Conservation (phyloP, 495 filamentous ascomycete species). For the Filosporella fistucella region DNA sequence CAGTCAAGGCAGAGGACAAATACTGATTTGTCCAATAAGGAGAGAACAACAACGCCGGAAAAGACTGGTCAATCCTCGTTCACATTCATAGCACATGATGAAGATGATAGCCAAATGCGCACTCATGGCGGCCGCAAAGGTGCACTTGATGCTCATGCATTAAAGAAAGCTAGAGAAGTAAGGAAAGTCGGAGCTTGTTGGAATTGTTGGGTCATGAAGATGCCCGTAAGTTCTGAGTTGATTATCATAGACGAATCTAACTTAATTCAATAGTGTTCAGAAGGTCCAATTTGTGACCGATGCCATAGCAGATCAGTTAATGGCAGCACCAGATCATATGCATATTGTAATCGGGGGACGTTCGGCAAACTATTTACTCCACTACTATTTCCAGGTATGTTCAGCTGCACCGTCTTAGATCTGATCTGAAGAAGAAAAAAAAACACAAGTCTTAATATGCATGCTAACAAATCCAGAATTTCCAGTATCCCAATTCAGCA, state of each 20-base stretch:
- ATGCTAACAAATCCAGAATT: background rate
- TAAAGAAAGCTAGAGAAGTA: conserved; percentile 14
- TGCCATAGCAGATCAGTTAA: conserved; percentile 3
- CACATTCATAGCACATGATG: conserved; percentile 9
- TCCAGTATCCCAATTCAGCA: conserved; percentile 2
- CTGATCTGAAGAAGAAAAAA: too few species aligned
- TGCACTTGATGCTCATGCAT: conserved; percentile 4
- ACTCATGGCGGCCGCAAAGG: conserved; percentile 7
- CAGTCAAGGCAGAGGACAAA: too few species aligned
- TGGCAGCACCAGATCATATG: background rate
- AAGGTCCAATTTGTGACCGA: conserved; percentile 7
- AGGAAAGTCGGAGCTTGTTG: conserved; percentile 20
- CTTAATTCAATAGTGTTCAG: conserved; percentile 2
- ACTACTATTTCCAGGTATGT: conserved; percentile 14
- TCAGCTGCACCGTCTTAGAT: background rate
- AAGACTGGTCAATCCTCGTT: background rate
- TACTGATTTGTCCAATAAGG: too few species aligned
- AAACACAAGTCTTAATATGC: background rate
- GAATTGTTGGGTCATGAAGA: conserved; percentile 22
- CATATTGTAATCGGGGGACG: conserved; percentile 7
- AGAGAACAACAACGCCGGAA: background rate
- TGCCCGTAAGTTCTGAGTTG: conserved; percentile 8
- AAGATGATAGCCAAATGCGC: background rate
- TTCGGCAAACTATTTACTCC: conserved; percentile 2
- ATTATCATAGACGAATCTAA: background rate